These are phyloP conservation scores for Epithele typhae DNA, from an alignment of 768 basidiomycete species.

Conservation along the genomic window DNA sequence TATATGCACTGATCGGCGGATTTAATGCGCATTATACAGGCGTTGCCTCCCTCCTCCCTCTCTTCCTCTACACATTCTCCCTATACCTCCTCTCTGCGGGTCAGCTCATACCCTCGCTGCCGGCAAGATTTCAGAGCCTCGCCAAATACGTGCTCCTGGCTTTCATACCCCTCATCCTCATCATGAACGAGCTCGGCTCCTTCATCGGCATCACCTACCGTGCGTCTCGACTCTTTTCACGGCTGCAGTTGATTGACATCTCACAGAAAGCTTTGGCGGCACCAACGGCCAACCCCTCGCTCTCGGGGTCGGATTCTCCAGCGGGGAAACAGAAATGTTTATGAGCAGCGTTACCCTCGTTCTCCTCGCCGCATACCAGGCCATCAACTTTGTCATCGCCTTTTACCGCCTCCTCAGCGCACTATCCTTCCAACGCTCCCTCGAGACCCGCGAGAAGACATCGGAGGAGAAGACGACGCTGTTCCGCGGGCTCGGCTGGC, in stretches of 20 bases:
- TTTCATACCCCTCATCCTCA: constrained; percentile 52
- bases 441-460: constrained; percentile 37
- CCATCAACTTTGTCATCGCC: constrained; percentile 50
- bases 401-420: constrained; percentile 54
- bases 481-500: constrained; percentile 63
- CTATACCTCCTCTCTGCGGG: constrained; percentile 52
- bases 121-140: constrained; percentile 42
- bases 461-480: constrained; percentile 32
- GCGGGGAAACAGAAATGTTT: constrained; percentile 43
- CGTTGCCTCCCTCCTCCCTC: constrained; percentile 58
- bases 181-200: constrained; percentile 57
- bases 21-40: constrained; percentile 22
- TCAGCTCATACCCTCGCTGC: constrained; percentile 50
- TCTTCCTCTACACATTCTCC: constrained; percentile 60
- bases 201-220: constrained; percentile 57
- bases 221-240: constrained; percentile 28
- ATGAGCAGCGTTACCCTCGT: constrained; percentile 59
- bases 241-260: not conserved
- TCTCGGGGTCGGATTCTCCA: constrained; percentile 38
- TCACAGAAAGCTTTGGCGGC: constrained; percentile 6
- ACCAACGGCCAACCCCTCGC: not conserved
- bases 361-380: constrained; percentile 54
- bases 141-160: constrained; percentile 42
- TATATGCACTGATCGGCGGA: too few relatives aligned
- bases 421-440: constrained; percentile 45